These are phyloP conservation scores for Theobroma grandiflorum DNA, from an alignment of 441 rosid genomes.

Conservation along the genomic window DNA sequence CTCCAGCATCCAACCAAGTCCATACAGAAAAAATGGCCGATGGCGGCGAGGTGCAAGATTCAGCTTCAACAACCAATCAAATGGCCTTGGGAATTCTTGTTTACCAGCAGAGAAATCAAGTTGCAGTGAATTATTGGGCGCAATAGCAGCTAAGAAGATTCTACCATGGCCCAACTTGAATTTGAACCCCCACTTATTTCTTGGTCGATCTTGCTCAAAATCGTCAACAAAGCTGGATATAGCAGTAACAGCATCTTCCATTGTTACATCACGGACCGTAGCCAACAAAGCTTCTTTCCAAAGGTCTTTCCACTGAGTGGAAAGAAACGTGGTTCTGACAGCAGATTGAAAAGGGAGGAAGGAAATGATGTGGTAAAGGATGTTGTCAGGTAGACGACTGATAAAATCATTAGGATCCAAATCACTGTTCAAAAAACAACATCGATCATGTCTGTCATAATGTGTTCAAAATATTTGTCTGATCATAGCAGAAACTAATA, in stretches of 20 bases:
- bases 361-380: not conserved
- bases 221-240: not conserved
- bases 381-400: not conserved
- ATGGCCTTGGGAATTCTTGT: conserved; percentile 36
- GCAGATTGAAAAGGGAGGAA: not conserved
- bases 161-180: not conserved
- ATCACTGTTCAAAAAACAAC: not conserved
- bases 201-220: too few relatives aligned
- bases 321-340: not conserved
- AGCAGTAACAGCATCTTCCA: not conserved
- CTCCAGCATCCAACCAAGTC: not conserved
- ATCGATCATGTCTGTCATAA: too few relatives aligned
- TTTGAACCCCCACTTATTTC: not conserved
- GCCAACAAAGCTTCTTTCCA: not conserved
- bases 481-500: not conserved
- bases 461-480: too few relatives aligned
- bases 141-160: not conserved
- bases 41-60: not conserved
- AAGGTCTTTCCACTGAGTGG: not conserved
- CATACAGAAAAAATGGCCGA: too few relatives aligned
- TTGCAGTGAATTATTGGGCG: conserved; percentile 25
- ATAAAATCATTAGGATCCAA: conserved; percentile 27
- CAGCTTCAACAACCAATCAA: conserved; percentile 44
- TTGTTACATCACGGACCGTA: conserved; percentile 14
- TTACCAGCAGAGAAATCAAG: conserved; percentile 47